Evolutionary conservation across 306 rosid species (phyloP).

Genomic region (Lupinus albus): DNA sequence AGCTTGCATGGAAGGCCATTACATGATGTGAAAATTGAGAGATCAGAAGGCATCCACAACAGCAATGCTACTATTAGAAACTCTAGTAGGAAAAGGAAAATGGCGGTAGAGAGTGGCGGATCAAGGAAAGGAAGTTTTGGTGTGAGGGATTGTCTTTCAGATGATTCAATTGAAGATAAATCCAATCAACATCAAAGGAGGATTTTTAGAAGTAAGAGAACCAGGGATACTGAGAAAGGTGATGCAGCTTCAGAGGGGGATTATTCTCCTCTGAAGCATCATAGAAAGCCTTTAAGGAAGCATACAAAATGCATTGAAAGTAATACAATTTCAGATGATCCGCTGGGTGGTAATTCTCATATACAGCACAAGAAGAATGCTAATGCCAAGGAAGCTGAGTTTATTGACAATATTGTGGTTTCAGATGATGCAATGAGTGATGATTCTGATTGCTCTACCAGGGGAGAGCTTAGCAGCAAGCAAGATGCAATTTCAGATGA

Average conservation of each 20-base stretch:
- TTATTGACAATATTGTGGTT: slow-evolving; percentile 29
- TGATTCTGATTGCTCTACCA: slow-evolving; percentile 40
- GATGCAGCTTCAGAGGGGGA: slow-evolving; percentile 37
- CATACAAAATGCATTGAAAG: slow-evolving; percentile 11
- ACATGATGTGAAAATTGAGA: slow-evolving; percentile 57
- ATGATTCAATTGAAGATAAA: slow-evolving; percentile 38
- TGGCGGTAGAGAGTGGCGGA: slow-evolving; percentile 39
- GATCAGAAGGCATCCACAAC: slow-evolving; percentile 44
- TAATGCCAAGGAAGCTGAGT: slow-evolving; percentile 15
- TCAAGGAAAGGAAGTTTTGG: slow-evolving; percentile 47
- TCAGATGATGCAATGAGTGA: slow-evolving; percentile 42
- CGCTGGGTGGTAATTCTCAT: not conserved
- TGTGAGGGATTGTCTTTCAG: slow-evolving; percentile 36
- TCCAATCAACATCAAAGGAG: slow-evolving; percentile 30
- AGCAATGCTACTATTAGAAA: slow-evolving; percentile 47
- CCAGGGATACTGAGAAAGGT: slow-evolving; percentile 44
- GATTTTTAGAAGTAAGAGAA: slow-evolving; percentile 42
- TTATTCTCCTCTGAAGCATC: slow-evolving; percentile 25
- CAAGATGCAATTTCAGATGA: slow-evolving; percentile 38
- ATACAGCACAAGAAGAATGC: slow-evolving; percentile 20
- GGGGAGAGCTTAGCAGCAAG: slow-evolving; percentile 50
- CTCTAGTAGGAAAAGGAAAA: slow-evolving; percentile 66
- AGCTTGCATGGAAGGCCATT: slow-evolving; percentile 45
- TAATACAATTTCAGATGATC: slow-evolving; percentile 36
- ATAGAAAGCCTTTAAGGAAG: slow-evolving; percentile 17